Percentiles rank a stretch among this genome's conserved stretches.
phyloP scores from a whole-genome alignment of 2,329 filamentous ascomycete genomes.

The Calycina herbarum region DNA sequence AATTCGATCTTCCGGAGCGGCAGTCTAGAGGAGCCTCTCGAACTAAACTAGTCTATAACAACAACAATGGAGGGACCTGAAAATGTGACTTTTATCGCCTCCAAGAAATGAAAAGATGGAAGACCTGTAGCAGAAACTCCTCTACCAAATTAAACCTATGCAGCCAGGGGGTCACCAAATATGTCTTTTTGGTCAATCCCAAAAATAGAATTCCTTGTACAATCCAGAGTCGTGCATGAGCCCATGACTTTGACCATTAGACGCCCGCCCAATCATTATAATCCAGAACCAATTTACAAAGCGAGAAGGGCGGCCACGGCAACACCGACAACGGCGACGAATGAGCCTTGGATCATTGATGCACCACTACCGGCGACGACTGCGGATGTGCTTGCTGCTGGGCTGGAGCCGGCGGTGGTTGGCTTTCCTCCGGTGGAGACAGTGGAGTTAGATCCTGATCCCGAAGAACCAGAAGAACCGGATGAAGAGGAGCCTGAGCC shows the following conservation, averaged over 20 bases:
- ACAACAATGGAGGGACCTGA: background rate
- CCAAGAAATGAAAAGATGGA: background rate
- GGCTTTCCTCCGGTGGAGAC: background rate
- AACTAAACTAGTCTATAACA: slow-evolving; percentile 6
- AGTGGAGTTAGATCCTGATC: slow-evolving; percentile 13
- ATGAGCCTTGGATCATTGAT: slow-evolving; percentile 23
- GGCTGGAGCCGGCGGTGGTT: background rate
- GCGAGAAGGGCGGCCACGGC: slow-evolving; percentile 26
- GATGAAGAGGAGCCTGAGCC: slow-evolving; percentile 9
- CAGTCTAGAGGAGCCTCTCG: background rate
- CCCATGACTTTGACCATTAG: background rate
- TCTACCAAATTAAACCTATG: slow-evolving; percentile 10
- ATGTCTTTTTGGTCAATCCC: background rate
- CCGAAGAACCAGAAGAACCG: slow-evolving; percentile 11
- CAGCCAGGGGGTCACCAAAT: background rate
- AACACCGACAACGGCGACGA: slow-evolving; percentile 25
- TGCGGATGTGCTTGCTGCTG: slow-evolving; percentile 1
- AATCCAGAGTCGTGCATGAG: background rate
- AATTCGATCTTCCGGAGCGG: background rate
- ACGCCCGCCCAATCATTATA: slow-evolving; percentile 6
- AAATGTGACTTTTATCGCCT: background rate
- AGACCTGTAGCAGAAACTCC: slow-evolving; percentile 11
- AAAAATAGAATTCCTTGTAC: slow-evolving; percentile 1
- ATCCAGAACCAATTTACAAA: slow-evolving; percentile 28
- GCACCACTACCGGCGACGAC: slow-evolving; percentile 17